These are phyloP conservation scores for Boletus coccyginus DNA, from an alignment of 768 basidiomycete genomes.

Conservation along the genomic window DNA sequence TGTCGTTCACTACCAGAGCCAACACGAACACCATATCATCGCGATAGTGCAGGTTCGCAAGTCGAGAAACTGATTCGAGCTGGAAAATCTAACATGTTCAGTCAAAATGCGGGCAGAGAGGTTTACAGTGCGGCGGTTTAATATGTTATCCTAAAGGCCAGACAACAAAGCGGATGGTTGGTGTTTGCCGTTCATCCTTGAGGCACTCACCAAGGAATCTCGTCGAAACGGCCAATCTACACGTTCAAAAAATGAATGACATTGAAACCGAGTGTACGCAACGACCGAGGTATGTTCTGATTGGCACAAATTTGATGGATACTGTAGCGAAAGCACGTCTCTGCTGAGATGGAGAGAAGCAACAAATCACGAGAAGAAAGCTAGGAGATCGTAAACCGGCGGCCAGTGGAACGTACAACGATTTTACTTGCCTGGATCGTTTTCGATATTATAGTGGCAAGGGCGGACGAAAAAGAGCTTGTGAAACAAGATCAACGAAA, in stretches of 20 bases:
- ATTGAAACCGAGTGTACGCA: constrained; percentile 5
- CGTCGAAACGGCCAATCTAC: neutral
- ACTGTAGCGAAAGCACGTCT: too few relatives aligned
- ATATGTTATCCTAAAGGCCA: too few relatives aligned
- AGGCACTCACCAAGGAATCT: constrained; percentile 7
- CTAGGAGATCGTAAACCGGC: constrained; percentile 1
- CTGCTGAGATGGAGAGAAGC: neutral
- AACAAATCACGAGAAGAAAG: constrained; percentile 13
- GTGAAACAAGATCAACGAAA: constrained; percentile 14
- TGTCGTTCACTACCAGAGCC: neutral
- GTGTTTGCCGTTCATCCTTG: neutral
- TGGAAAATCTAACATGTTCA: too few relatives aligned
- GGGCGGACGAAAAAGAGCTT: constrained; percentile 15
- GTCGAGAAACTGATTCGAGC: too few relatives aligned
- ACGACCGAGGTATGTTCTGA: neutral
- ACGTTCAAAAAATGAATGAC: neutral
- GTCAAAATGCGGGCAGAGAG: neutral
- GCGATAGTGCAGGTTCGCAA: too few relatives aligned
- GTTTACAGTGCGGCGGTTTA: too few relatives aligned
- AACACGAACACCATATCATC: neutral
- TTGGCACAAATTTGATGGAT: too few relatives aligned
- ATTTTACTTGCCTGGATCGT: constrained; percentile 23
- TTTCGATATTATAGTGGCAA: constrained; percentile 15
- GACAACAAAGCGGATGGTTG: neutral
- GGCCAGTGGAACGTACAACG: neutral